Percentiles rank a stretch among this genome's conserved stretches.
phyloP scores from a whole-genome alignment of 2,329 filamentous ascomycete genomes.

The Chrysoporthe puriensis region DNA sequence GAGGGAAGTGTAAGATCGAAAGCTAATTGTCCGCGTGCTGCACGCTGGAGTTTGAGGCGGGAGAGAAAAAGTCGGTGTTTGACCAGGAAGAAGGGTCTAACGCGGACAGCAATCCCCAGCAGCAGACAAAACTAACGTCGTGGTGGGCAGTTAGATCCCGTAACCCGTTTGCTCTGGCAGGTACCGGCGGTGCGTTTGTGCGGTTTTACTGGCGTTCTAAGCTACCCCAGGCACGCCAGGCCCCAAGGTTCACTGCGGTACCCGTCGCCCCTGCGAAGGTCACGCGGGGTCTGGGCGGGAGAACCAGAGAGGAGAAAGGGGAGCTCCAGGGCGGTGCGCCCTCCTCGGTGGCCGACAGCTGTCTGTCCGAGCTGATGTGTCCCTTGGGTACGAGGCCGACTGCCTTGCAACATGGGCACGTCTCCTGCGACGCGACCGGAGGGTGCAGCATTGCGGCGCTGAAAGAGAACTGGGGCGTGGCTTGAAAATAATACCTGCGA shows the following conservation, averaged over 20 bases:
- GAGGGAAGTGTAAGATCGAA: neutral
- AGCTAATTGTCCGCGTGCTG: neutral
- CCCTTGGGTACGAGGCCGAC: neutral
- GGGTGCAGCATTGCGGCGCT: neutral
- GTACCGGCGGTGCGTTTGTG: neutral
- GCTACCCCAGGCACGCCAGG: neutral
- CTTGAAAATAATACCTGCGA: neutral
- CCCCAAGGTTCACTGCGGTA: neutral
- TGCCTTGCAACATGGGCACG: neutral
- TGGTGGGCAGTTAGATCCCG: neutral
- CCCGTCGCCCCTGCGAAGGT: neutral
- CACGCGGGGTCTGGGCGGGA: neutral
- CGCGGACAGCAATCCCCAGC: neutral
- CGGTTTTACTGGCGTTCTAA: neutral
- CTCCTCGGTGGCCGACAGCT: neutral
- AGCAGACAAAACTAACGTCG: neutral
- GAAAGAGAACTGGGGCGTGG: neutral
- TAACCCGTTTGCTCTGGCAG: neutral
- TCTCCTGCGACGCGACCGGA: neutral
- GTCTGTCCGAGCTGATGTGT: neutral
- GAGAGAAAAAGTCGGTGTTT: neutral
- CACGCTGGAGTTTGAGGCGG: neutral
- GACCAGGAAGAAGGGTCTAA: conserved; percentile 11
- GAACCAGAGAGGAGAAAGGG: neutral
- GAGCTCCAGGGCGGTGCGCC: neutral